These are phyloP conservation scores for Iberis pinnata DNA, from an alignment of 345 rosid species.

Conservation along the genomic window DNA sequence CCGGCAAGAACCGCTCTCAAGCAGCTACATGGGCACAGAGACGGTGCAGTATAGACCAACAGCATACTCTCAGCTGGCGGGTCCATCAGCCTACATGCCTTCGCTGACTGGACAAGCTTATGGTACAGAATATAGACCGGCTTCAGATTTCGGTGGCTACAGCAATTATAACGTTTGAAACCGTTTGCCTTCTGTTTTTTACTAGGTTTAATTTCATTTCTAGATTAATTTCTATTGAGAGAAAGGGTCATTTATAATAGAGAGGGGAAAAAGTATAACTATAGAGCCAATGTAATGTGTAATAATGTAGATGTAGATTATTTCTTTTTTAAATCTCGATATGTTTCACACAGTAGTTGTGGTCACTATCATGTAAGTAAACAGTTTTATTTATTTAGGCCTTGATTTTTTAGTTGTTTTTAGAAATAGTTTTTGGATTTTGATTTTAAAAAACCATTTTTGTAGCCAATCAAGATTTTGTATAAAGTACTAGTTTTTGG, in stretches of 20 bases:
- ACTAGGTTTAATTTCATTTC: too few species aligned
- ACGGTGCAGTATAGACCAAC: constrained; percentile 23
- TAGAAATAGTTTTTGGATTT: too few species aligned
- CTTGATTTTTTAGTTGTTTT: too few species aligned
- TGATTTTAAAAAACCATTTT: too few species aligned
- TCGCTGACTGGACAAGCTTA: constrained; percentile 24
- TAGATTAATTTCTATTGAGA: background rate
- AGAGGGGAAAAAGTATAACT: background rate
- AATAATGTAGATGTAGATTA: constrained; percentile 27
- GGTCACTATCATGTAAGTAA: too few species aligned
- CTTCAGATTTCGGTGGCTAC: constrained; percentile 30
- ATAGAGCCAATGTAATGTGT: constrained; percentile 22
- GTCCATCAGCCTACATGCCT: constrained; percentile 18
- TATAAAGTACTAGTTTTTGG: too few species aligned
- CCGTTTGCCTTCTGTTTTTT: background rate
- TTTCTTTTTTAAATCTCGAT: background rate
- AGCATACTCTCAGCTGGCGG: constrained; percentile 24
- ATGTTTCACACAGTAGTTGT: constrained; percentile 7
- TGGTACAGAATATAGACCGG: constrained; percentile 29
- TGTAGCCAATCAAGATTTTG: too few species aligned
- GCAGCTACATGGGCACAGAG: constrained; percentile 26
- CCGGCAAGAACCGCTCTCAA: constrained; percentile 22
- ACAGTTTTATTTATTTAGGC: too few species aligned
- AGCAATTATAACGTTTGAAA: constrained; percentile 24
- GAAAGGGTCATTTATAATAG: constrained; percentile 9